A percentile compares a stretch with the other conserved stretches of the same genome.
phyloP scores from a whole-genome alignment of 768 basidiomycete species.

The Xerocomellus intermedius region DNA sequence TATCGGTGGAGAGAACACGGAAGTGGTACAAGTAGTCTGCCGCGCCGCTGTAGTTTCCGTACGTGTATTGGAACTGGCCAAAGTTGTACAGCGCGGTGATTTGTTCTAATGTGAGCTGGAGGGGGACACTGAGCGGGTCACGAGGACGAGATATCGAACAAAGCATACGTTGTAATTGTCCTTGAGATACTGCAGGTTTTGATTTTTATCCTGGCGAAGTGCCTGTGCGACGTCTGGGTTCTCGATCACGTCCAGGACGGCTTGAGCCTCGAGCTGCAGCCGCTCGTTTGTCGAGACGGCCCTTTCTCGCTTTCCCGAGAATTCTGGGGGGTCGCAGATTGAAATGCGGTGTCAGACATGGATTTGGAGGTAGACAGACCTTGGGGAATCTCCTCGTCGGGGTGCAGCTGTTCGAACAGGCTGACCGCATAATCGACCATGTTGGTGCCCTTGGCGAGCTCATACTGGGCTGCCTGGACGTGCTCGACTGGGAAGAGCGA shows the following conservation, averaged over 20 bases:
- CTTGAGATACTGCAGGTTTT: conserved; percentile 92
- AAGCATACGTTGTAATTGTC: conserved; percentile 81
- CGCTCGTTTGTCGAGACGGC: conserved; percentile 83
- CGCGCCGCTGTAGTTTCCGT: conserved; percentile 94
- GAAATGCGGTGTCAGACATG: background rate
- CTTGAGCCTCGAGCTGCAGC: conserved; percentile 87
- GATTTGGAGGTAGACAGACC: conserved; percentile 44
- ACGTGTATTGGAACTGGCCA: conserved; percentile 98
- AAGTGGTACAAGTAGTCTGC: conserved; percentile 99
- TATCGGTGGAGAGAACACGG: conserved; percentile 92
- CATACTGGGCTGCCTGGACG: conserved; percentile 90
- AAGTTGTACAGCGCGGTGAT: conserved; percentile 96
- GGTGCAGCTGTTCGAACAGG: conserved; percentile 76
- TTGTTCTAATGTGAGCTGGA: conserved; percentile 89
- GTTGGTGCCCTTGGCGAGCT: conserved; percentile 94
- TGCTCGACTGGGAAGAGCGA: conserved; percentile 76
- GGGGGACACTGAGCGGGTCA: conserved; percentile 2
- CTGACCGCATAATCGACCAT: conserved; percentile 94
- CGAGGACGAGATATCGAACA: background rate
- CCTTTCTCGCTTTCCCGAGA: conserved; percentile 75
- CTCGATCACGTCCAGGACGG: conserved; percentile 93
- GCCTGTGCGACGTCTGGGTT: conserved; percentile 95
- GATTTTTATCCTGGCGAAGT: conserved; percentile 93
- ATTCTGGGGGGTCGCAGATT: conserved; percentile 51
- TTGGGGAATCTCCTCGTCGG: conserved; percentile 63